Evolutionary conservation across 768 basidiomycete genomes (phyloP).

Genomic region (Lactarius sp.): DNA sequence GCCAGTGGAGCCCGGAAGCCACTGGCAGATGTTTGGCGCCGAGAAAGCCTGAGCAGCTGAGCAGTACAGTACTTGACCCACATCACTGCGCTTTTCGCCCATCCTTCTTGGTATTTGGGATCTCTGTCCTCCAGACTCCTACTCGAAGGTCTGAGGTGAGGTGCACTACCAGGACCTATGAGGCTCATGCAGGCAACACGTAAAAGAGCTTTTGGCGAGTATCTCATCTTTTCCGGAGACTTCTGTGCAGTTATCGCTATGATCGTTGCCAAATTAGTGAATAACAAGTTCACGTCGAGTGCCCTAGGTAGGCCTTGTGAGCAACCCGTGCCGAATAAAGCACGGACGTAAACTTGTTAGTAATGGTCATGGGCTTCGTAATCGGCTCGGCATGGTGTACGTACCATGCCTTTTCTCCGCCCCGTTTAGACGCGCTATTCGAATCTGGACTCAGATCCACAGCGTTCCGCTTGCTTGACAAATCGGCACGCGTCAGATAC

Average conservation of each 20-base stretch:
- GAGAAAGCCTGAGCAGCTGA: background rate
- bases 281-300: no score
- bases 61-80: background rate
- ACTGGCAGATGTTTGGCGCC: background rate
- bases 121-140: no score
- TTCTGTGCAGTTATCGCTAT: no score
- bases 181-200: no score
- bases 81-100: background rate
- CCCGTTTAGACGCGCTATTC: background rate
- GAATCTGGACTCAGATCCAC: conserved; percentile 6
- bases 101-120: background rate
- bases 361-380: background rate
- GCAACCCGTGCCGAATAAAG: no score
- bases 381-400: conserved; percentile 12
- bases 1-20: background rate
- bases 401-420: background rate
- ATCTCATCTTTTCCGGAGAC: background rate
- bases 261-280: background rate
- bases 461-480: conserved; percentile 6
- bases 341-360: no score
- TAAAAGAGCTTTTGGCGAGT: background rate
- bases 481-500: background rate
- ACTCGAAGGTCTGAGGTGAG: no score
- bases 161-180: no score
- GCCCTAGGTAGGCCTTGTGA: no score